Percentiles rank a stretch among this genome's conserved stretches.
Conservation (phyloP, 2,329 filamentous ascomycete species). For the Diplocarpon rosae region DNA sequence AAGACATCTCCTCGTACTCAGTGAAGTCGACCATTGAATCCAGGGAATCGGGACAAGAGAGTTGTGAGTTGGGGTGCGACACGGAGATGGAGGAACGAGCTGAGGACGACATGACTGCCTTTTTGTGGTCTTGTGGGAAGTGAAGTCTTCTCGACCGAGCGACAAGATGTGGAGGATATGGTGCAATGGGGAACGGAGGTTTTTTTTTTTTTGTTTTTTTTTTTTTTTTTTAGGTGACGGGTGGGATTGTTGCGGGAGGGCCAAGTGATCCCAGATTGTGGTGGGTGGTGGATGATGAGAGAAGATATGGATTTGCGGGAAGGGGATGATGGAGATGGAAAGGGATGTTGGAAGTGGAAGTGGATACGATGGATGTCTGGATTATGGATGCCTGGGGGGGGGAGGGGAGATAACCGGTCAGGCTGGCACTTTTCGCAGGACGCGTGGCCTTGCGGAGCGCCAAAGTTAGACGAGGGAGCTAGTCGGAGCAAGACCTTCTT, state of each 20-base stretch:
- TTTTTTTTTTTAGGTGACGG: neutral
- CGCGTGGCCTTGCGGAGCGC: constrained; percentile 13
- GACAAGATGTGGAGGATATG: too few relatives aligned
- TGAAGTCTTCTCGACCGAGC: too few relatives aligned
- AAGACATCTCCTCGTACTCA: constrained; percentile 50
- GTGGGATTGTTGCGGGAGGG: too few relatives aligned
- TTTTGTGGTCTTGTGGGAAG: neutral
- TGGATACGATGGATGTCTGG: too few relatives aligned
- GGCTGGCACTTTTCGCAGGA: constrained; percentile 7
- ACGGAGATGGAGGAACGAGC: constrained; percentile 19
- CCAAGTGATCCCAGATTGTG: neutral
- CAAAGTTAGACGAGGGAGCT: neutral
- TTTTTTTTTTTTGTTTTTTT: too few relatives aligned
- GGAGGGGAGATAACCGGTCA: too few relatives aligned
- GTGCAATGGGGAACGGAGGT: too few relatives aligned
- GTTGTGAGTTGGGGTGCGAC: constrained; percentile 19
- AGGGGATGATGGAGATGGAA: constrained; percentile 1
- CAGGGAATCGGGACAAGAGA: constrained; percentile 28
- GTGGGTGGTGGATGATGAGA: too few relatives aligned
- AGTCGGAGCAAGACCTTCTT: too few relatives aligned
- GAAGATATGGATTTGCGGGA: too few relatives aligned
- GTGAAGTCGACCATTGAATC: constrained; percentile 50
- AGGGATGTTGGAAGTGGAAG: constrained; percentile 5
- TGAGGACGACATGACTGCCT: constrained; percentile 17
- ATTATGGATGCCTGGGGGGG: constrained; percentile 13